These are phyloP conservation scores for Penicillium corylophilum DNA, from an alignment of 2,329 filamentous ascomycete species.

Conservation along the genomic window DNA sequence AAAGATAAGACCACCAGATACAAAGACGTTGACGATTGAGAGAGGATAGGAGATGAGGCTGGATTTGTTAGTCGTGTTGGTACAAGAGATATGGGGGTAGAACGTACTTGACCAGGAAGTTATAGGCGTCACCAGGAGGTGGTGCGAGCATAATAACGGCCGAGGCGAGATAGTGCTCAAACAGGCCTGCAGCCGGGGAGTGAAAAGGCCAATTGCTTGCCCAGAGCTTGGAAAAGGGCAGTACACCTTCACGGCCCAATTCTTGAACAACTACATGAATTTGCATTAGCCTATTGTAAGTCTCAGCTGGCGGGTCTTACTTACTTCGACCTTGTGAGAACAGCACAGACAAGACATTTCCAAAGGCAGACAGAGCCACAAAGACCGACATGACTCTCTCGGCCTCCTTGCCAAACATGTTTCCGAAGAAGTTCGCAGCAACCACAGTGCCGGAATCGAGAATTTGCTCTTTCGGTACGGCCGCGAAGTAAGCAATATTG, in stretches of 20 bases:
- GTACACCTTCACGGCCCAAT: conserved; percentile 66
- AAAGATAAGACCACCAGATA: conserved; percentile 50
- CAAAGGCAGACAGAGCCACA: conserved; percentile 61
- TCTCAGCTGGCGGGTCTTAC: conserved; percentile 6
- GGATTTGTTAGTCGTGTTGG: neutral
- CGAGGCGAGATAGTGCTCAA: conserved; percentile 66
- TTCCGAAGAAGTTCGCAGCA: conserved; percentile 59
- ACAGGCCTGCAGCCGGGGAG: conserved; percentile 57
- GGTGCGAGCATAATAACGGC: conserved; percentile 65
- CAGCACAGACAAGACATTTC: conserved; percentile 60
- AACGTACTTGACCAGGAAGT: conserved; percentile 54
- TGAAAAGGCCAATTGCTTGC: conserved; percentile 68
- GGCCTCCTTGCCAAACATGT: conserved; percentile 57
- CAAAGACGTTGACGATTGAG: conserved; percentile 53
- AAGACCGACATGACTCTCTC: conserved; percentile 60
- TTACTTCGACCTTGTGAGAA: conserved; percentile 47
- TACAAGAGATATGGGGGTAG: neutral
- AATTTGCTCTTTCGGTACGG: conserved; percentile 58
- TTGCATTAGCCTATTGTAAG: neutral
- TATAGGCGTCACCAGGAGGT: conserved; percentile 67
- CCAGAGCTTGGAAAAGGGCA: conserved; percentile 67
- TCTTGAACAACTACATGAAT: conserved; percentile 47
- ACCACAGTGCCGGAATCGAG: conserved; percentile 54
- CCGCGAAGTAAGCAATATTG: conserved; percentile 61
- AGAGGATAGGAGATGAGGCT: conserved; percentile 43